These are phyloP conservation scores for Candida qinlingensis DNA, from an alignment of 805 yeast species.

Conservation along the genomic window DNA sequence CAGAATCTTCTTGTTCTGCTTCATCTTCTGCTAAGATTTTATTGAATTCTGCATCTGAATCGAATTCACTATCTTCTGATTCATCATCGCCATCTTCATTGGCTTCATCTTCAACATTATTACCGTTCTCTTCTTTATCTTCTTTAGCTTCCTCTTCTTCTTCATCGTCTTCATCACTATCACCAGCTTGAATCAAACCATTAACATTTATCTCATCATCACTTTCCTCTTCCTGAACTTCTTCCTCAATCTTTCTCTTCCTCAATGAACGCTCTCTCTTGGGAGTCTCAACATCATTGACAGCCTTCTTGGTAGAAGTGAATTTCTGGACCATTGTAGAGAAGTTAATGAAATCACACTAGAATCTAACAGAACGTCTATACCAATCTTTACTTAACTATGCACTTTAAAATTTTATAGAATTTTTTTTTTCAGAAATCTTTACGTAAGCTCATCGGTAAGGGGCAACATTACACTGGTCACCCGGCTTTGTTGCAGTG, in stretches of 20 bases:
- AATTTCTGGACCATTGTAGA: background rate
- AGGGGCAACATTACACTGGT: background rate
- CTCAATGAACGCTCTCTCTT: conserved; percentile 1
- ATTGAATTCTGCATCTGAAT: conserved; percentile 61
- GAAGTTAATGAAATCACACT: background rate
- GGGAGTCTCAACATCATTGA: background rate
- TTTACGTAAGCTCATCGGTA: background rate
- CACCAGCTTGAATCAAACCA: conserved; percentile 21
- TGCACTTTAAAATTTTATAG: background rate
- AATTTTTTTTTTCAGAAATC: too few species aligned
- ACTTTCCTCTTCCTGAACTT: conserved; percentile 10
- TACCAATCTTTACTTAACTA: too few species aligned
- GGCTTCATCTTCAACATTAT: conserved; percentile 25
- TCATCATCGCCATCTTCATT: conserved; percentile 18
- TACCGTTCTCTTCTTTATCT: conserved; percentile 12
- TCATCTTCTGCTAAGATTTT: conserved; percentile 48
- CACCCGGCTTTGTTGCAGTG: background rate
- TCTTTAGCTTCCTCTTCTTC: conserved; percentile 6
- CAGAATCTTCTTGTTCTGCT: conserved; percentile 28
- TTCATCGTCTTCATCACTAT: conserved; percentile 1
- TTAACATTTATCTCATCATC: conserved; percentile 15
- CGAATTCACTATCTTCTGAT: conserved; percentile 22
- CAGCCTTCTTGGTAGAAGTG: background rate
- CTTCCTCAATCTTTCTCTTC: conserved; percentile 19
- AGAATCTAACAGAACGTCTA: too few species aligned